phyloP scores from a whole-genome alignment of 2,329 filamentous ascomycete genomes.

The Emydomyces testavorans region DNA sequence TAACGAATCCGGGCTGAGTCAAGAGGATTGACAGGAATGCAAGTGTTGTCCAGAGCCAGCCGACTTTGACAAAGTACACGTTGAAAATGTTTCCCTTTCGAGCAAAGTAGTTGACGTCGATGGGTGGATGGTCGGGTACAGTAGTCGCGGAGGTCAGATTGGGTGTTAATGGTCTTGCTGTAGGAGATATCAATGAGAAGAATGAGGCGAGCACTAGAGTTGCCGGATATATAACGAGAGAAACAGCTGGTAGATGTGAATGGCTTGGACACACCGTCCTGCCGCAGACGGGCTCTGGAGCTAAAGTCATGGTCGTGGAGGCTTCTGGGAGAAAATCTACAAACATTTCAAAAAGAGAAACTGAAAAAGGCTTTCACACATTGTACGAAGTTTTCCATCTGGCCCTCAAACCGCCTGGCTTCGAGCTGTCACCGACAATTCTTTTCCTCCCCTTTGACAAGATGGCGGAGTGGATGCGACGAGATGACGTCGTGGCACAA shows the following conservation, averaged over 20 bases:
- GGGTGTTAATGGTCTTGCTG: constrained; percentile 51
- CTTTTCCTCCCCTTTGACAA: neutral
- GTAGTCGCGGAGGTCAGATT: constrained; percentile 27
- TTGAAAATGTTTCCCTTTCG: constrained; percentile 91
- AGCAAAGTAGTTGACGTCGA: constrained; percentile 62
- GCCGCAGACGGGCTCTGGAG: neutral
- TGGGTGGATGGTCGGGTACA: constrained; percentile 8
- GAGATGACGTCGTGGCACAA: constrained; percentile 9
- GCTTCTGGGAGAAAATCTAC: neutral
- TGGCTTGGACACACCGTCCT: neutral
- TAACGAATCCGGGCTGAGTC: constrained; percentile 50
- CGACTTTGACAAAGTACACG: constrained; percentile 81
- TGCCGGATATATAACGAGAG: constrained; percentile 61
- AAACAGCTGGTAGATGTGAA: constrained; percentile 45
- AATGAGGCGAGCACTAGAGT: constrained; percentile 71
- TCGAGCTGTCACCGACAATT: neutral
- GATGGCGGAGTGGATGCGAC: neutral
- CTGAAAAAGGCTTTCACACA: neutral
- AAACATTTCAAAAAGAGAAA: neutral
- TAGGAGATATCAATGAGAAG: constrained; percentile 66
- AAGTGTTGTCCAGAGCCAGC: constrained; percentile 80
- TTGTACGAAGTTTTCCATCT: neutral
- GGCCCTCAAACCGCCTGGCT: neutral
- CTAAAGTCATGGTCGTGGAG: neutral
- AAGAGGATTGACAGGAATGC: constrained; percentile 60